Conservation (phyloP, 306 rosid species). For the Vigna trinervia region DNA sequence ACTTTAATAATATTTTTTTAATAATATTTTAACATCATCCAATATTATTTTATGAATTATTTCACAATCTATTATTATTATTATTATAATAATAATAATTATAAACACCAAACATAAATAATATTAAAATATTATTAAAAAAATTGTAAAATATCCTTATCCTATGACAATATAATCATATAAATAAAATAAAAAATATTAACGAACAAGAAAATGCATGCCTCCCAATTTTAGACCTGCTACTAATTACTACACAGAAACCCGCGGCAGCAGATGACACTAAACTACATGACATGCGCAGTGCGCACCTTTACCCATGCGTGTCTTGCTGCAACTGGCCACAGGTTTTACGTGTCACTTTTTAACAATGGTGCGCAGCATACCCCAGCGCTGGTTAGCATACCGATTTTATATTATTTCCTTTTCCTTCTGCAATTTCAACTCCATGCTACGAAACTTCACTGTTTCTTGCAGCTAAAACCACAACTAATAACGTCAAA, state of each 20-base stretch:
- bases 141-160: too few relatives aligned
- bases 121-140: too few relatives aligned
- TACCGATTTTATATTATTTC: not conserved
- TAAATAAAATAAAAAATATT: too few relatives aligned
- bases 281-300: not conserved
- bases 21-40: too few relatives aligned
- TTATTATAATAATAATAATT: too few relatives aligned
- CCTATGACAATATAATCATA: too few relatives aligned
- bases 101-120: too few relatives aligned
- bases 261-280: not conserved
- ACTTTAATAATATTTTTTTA: too few relatives aligned
- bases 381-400: constrained; percentile 21
- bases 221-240: not conserved
- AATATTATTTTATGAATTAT: too few relatives aligned
- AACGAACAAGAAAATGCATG: constrained; percentile 1
- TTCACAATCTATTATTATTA: too few relatives aligned
- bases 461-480: constrained; percentile 24
- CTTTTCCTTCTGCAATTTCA: constrained; percentile 31
- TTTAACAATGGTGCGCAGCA: not conserved
- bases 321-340: constrained; percentile 33
- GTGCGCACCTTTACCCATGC: not conserved
- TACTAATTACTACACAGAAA: not conserved
- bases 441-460: not conserved
- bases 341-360: constrained; percentile 42
- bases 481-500: constrained; percentile 14